Base-by-base conservation (phyloP, 2,329 filamentous ascomycete species). In the Akanthomyces lecanii region DNA sequence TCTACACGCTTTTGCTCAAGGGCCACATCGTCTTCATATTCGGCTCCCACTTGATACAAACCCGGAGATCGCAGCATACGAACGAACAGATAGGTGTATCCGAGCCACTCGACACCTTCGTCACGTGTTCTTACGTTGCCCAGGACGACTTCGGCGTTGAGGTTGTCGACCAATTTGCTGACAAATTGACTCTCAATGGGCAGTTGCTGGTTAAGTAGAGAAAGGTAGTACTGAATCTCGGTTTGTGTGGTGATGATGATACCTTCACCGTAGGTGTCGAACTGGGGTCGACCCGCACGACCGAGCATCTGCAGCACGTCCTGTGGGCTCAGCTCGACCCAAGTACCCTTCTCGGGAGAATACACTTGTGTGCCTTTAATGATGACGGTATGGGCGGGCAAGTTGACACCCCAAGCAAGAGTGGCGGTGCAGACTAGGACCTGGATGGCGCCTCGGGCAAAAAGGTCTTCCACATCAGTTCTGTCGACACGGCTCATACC, bases 361-460 rank as follows among this genome's bases (percentile, higher is more conserved):
- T 99, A 99, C 23, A 99, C 89, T 72, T 97, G 92, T 1, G 95
- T 99, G 62, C 95, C 95, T 78, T 99, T 99, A 81, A 99, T 99
- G 72, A 99, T 94, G 71, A 99, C 95, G 0, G 95, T 98, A 72
- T 99, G 95, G 2, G 95, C 95, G 5, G 95, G 95, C 72, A 99
- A 79, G 76, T 99, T 99, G 73, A 99, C 95, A 86, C 95, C 95
- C 95, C 95, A 99, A 28, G 95, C 95, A 60, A 99, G 82, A n/a
- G 95, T 99, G 45, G 96, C 94, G 45, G 95, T 99, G 77, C 92
- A 98, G 42, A 98, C 94, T 57, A 99, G 86, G 1, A 99, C 95
- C 74, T 97, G 93, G 44, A 99, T 91, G 38, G 90, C 88, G 65
- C 94, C 94, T 72, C 93, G 90, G 51, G 90, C 87, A 71, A 99